A percentile compares a stretch with the other conserved stretches of the same genome.
These are phyloP conservation scores for Phytophthora megakarya DNA, from an alignment of 352 stramenopile species.

Conservation along the genomic window DNA sequence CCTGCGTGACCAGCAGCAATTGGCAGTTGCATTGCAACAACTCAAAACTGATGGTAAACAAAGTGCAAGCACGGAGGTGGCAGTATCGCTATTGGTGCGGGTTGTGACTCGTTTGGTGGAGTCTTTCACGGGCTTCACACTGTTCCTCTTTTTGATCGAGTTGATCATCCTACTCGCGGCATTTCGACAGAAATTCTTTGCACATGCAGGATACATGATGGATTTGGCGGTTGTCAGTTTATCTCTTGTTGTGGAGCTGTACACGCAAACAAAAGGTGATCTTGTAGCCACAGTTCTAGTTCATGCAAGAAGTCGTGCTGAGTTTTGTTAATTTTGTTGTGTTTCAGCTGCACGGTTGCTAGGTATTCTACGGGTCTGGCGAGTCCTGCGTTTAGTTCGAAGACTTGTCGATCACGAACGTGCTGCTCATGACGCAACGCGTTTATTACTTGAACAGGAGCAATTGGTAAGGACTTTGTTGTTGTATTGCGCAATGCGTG, in stretches of 20 bases:
- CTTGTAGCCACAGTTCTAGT: background rate
- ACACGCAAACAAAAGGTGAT: slow-evolving; percentile 59
- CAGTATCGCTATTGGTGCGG: slow-evolving; percentile 5
- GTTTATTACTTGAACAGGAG: slow-evolving; percentile 48
- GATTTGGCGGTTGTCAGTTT: slow-evolving; percentile 44
- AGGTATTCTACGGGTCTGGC: slow-evolving; percentile 62
- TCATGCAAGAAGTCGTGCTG: background rate
- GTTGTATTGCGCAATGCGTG: background rate
- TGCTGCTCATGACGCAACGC: slow-evolving; percentile 43
- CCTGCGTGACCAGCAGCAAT: slow-evolving; percentile 39
- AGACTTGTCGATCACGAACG: slow-evolving; percentile 58
- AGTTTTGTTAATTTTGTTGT: slow-evolving; percentile 3
- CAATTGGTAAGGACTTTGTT: slow-evolving; percentile 39
- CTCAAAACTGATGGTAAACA: slow-evolving; percentile 9
- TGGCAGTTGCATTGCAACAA: slow-evolving; percentile 22
- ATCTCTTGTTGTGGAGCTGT: slow-evolving; percentile 51
- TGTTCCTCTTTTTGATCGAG: slow-evolving; percentile 69
- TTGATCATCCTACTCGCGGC: slow-evolving; percentile 43
- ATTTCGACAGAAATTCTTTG: slow-evolving; percentile 58
- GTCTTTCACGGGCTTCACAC: slow-evolving; percentile 61
- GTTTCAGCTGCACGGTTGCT: slow-evolving; percentile 48
- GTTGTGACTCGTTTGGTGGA: slow-evolving; percentile 47
- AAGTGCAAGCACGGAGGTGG: background rate
- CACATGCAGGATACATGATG: slow-evolving; percentile 62
- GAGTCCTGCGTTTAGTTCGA: slow-evolving; percentile 58